These are phyloP conservation scores for Peribolospora baueri DNA, from an alignment of 768 basidiomycete species.

Conservation along the genomic window DNA sequence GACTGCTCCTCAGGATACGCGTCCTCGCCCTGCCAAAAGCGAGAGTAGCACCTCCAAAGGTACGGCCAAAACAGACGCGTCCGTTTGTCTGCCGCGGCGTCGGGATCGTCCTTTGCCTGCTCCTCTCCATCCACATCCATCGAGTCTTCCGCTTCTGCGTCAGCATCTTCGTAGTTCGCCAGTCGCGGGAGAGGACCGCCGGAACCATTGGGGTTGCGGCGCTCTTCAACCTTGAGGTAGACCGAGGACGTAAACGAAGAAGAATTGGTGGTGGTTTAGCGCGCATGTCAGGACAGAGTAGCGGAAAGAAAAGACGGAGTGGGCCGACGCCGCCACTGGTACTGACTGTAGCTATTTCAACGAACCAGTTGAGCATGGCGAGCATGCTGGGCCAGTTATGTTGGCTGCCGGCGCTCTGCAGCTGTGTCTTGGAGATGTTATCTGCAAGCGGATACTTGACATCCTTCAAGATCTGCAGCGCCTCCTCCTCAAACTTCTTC, in stretches of 20 bases:
- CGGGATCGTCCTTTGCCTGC: too few species aligned
- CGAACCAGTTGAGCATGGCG: constrained; percentile 79
- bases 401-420: constrained; percentile 66
- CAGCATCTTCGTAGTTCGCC: constrained; percentile 23
- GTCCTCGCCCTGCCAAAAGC: not conserved
- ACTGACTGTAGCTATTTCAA: constrained; percentile 51
- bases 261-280: constrained; percentile 6
- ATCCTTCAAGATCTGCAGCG: constrained; percentile 45
- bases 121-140: too few species aligned
- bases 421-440: constrained; percentile 57
- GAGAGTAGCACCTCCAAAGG: not conserved
- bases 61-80: too few species aligned
- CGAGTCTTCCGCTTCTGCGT: too few species aligned
- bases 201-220: not conserved
- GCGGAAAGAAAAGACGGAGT: not conserved
- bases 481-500: constrained; percentile 54
- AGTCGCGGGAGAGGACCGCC: constrained; percentile 47
- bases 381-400: constrained; percentile 79
- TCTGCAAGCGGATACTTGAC: constrained; percentile 59
- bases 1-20: not conserved
- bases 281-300: not conserved
- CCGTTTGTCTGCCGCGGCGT: too few species aligned
- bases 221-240: constrained; percentile 18
- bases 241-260: constrained; percentile 6
- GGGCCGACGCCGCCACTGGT: not conserved